Evolutionary conservation across 805 yeast species (phyloP), one percentile per base, ranked within the genome.

Genomic region (Cyberlindnera meyerae): DNA sequence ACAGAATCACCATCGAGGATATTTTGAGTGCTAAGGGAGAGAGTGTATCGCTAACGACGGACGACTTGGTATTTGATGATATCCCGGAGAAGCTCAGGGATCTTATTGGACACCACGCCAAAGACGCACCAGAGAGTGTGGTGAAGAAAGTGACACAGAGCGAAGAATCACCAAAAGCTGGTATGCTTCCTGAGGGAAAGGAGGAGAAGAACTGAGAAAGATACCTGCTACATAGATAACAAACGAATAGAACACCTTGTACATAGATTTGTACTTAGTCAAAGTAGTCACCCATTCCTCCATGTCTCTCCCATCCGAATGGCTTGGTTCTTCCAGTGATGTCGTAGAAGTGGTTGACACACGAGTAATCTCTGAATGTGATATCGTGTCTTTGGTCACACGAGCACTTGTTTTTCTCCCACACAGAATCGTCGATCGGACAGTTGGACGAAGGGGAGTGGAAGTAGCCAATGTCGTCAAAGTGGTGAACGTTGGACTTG

Each of bases 391-490:
- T 57, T 31, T 85, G 83, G 52, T 70, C 61, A 57, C 84, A 77
- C 20, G 61, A 60, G 61, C 83, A 77, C 36, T 61, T 63, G 47
- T 71, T 70, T 27, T 62, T 63, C 15, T 56, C 43, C 58, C 79
- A 61, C 24, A 66, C 53, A 24, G 66, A 67, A 28, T 61, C 49
- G 35, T 68, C 68, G 21, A 75, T 66, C n/a, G 81, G 82, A 63
- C 83, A 77, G 57, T 75, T 76, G 37, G 66, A 61, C 61, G 73
- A 74, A 2, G 82, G 81, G 17, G 58, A 65, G 54, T 86, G 96
- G 63, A 59, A 80, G 62, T 85, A 86, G 31, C 95, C 95, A 44
- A 86, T 73, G 56, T 85, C 95, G 40, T 76, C 81, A 59, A 87
- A 87, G 68, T 81, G 77, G 55, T 86, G 94, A 28, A 87, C 65